Evolutionary conservation across 352 stramenopile species (phyloP), one percentile per base, ranked within the genome.

Genomic region (Thalassiosira pacifica): DNA sequence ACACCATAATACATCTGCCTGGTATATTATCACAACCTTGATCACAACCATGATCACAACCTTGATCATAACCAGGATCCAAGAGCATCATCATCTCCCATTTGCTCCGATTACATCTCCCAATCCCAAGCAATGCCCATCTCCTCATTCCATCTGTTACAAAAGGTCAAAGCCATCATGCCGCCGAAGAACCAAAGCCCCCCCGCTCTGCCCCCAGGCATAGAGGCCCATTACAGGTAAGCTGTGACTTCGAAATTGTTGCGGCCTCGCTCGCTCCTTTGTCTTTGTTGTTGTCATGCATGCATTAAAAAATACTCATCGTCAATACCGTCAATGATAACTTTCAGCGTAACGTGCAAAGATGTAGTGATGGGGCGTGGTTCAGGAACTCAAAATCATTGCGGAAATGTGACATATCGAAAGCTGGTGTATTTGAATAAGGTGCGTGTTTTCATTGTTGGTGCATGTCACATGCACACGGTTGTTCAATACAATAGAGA

Each of bases 351-450:
- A 16, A 61, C 69, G 11, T 87, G 73, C 53, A 83, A 65, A 59
- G 80, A 87, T 76, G 80, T 87, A 40, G 67, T 87, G 10, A 87
- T 80, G 73, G 80, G 80, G 0, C 73, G 80, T 5, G 80, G 80
- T 10, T 72, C 42, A 18, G 80, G 80, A 42, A 80, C 73, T 31
- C 80, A 87, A 66, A 83, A 83, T 75, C 80, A 87, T 57, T 83
- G 73, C 32, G 80, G 80, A 16, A 87, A 87, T 63, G 73, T 83
- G 22, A 82, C 73, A 8, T 87, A 87, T 22, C 61, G 80, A 48
- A 87, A 83, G 60, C 48, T 82, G 55, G 80, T 87, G 18, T 83
- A 70, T 75, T 52, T 87, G 3, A 87, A 87, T 48, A 87, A 87
- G 68, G 80, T 87, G 61, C 57, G 73, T 71, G 24, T 22, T 24